Percentiles rank a stretch among this genome's conserved stretches.
These are phyloP conservation scores for Tulasnella sp. DNA, from an alignment of 768 basidiomycete species.

Conservation along the genomic window DNA sequence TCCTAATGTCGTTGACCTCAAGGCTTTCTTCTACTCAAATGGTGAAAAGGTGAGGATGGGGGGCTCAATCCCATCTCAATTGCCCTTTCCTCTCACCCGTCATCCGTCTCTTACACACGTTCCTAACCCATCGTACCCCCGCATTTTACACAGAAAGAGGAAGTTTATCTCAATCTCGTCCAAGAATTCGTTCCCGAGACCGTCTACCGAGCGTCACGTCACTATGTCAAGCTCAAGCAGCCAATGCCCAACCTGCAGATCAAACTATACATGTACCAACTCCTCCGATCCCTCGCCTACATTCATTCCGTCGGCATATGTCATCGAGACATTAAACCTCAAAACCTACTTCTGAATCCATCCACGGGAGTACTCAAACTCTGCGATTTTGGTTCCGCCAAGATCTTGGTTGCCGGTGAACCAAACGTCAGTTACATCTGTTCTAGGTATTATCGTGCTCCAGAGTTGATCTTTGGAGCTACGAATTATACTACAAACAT, in stretches of 20 bases:
- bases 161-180: constrained; percentile 98
- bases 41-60: constrained; percentile 77
- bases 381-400: constrained; percentile 98
- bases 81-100: not conserved
- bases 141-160: constrained; percentile 65
- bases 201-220: constrained; percentile 95
- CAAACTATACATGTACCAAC: constrained; percentile 99
- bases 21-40: constrained; percentile 97
- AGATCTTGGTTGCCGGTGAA: constrained; percentile 94
- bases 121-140: not conserved
- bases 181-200: constrained; percentile 99
- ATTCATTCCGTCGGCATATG: constrained; percentile 99
- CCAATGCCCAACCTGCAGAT: constrained; percentile 99
- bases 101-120: not conserved
- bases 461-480: constrained; percentile 97
- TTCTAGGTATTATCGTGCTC: constrained; percentile 97
- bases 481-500: constrained; percentile 99
- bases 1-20: constrained; percentile 95
- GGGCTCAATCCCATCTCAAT: not conserved
- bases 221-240: constrained; percentile 99
- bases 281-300: constrained; percentile 94
- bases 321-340: constrained; percentile 99
- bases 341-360: constrained; percentile 95
- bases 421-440: constrained; percentile 99
- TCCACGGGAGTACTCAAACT: constrained; percentile 93